Evolutionary conservation across 441 rosid species (phyloP), one percentile per base, ranked within the genome.

Genomic region (Syzygium syzygioides): DNA sequence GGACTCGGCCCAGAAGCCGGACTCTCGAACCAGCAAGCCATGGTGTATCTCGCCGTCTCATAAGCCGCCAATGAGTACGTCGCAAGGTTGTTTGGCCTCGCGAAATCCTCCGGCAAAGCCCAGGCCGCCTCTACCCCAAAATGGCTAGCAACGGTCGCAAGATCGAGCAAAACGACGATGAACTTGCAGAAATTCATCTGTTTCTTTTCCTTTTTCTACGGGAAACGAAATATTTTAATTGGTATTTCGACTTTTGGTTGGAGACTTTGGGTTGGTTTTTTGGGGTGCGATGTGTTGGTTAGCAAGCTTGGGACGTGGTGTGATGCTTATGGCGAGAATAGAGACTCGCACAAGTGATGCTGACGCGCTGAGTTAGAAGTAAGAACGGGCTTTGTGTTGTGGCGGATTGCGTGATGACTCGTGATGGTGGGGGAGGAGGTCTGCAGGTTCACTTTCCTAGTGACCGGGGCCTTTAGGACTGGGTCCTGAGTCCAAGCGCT

Each of bases 401-500:
- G 56, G 6, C 8, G 60, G 60, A 56, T 56, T 9, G 26, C 60
- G 26, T 9, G 60, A 9, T 56, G 25, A 20, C 3, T 54, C 10
- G 26, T 55, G 25, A 9, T 7, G 76, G 23, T 64, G 41, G 13
- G 2, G 13, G 23, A 18, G 45, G 79, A 86, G 94, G 48, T 94
- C 91, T 87, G 23, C 41, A 12, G 4, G 68, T 28, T 28, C 68
- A 60, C 68, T 28, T 60, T 32, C 45, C 41, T 32, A 30, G 79
- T 66, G 79, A 32, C 79, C 45, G 87, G 37, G 94, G 91, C 68
- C 68, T 60, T 60, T 60, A 60, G 68, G 68, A 64, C 95, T 94
- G 30, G 95, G 95, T 45, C 94, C 95, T 4, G 95, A 92, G 9
- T 90, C 90, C 34, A 94, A 84, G 23, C 85, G 86, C 54, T 88